Evolutionary conservation across 495 filamentous ascomycete species (phyloP), one percentile per base, ranked within the genome.

Genomic region (Aspergillus steynii): DNA sequence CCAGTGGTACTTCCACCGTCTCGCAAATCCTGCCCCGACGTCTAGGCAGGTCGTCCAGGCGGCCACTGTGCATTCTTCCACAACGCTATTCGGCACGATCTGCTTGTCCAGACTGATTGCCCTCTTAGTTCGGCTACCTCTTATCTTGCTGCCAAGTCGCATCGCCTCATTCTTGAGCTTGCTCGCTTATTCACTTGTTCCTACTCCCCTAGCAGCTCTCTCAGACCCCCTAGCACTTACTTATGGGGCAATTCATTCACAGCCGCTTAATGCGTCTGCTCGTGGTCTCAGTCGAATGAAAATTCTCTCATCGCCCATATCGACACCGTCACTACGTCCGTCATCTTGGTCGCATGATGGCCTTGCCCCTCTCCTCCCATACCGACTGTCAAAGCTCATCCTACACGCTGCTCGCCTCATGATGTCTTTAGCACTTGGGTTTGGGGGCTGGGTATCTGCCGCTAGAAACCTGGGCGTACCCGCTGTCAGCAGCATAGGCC

Each of bases 1-100:
- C 25, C 96, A 99, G 72, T 99, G 95, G 95, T 99, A 99, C 71
- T 99, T 98, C 74, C 94, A 98, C 74, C 90, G 95, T 55, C 87
- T 96, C 57, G 84, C 86, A 27, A 85, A 86, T 42, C 92, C 95
- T 10, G 82, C 89, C 25, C 85, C 91, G 9, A 85, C 89, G 3
- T 90, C 90, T 0, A 81, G 83, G 52, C 86, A 90, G 54, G 86
- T 98, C 53, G 90, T 97, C 48, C 83, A 85, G 55, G 93, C 94
- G 20, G 93, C 93, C 28, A 72, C 96, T 52, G 75, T 75, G 9
- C 95, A 99, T 75, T 87, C 92, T 14, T 78, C 84, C 10, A 90
- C 89, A 27, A 93, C 92, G 15, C 83, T 96, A n/a, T 96, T 97
- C 67, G 95, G 95, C 55, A 96, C 91, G 4, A 90, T 97, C 61